phyloP scores from a whole-genome alignment of 1,284 basidiomycete genomes.

The Paramarasmius palmivorus region DNA sequence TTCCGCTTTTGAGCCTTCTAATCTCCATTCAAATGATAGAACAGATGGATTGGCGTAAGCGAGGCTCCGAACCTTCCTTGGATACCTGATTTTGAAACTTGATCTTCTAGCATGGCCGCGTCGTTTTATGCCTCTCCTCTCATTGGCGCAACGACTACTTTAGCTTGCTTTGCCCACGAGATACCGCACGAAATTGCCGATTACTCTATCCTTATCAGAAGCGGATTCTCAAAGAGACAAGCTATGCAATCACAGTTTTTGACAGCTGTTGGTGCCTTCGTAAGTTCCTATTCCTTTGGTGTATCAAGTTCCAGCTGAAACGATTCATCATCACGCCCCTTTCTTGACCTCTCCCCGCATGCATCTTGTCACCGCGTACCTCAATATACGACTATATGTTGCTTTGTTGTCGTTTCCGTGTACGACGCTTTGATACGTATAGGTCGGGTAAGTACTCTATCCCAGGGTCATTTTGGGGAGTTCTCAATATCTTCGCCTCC shows the following conservation, averaged over 20 bases:
- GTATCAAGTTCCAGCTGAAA: conserved; percentile 17
- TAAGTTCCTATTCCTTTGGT: conserved; percentile 42
- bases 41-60: conserved; percentile 85
- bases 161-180: conserved; percentile 91
- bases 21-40: conserved; percentile 38
- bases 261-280: conserved; percentile 87
- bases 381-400: neutral
- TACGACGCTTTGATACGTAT: neutral
- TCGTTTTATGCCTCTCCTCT: conserved; percentile 88
- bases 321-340: neutral
- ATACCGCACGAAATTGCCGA: conserved; percentile 93
- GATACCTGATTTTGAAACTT: conserved; percentile 5
- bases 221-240: conserved; percentile 85
- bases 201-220: conserved; percentile 86
- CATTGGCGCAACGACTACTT: conserved; percentile 86
- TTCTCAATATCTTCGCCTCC: neutral
- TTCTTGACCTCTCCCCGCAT: neutral
- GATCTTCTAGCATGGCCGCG: conserved; percentile 71
- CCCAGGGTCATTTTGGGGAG: neutral
- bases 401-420: neutral
- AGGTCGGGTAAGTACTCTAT: conserved; percentile 16
- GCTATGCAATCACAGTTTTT: conserved; percentile 91
- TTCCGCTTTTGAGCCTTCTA: conserved; percentile 18
- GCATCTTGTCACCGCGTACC: neutral
- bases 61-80: conserved; percentile 14